Conservation (phyloP, 106 monocot species). For the Agapanthus africanus region DNA sequence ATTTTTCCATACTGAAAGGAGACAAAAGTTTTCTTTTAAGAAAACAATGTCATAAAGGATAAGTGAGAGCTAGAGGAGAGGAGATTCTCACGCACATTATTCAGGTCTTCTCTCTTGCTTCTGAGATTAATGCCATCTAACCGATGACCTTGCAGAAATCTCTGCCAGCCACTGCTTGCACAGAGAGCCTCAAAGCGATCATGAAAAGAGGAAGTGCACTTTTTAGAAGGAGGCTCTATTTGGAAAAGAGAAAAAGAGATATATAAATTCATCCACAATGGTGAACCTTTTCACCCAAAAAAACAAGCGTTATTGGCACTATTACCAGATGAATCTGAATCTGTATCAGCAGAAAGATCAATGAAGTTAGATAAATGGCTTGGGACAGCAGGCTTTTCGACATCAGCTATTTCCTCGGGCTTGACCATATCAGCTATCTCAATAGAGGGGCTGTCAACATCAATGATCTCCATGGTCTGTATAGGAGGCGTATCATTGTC, state of each 20-base stretch:
- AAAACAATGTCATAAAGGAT: no score
- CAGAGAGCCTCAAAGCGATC: conserved; percentile 24
- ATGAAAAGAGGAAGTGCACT: conserved; percentile 26
- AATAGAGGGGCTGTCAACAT: conserved; percentile 4
- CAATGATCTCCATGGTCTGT: conserved; percentile 41
- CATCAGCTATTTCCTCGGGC: conserved; percentile 37
- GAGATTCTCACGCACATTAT: no score
- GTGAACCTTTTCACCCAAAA: not conserved
- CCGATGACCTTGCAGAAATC: conserved; percentile 13
- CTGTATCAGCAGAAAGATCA: conserved; percentile 12
- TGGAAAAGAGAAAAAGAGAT: conserved; percentile 2
- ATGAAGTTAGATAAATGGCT: conserved; percentile 12
- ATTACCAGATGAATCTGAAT: not conserved
- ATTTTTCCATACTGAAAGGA: no score
- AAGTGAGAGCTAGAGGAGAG: no score
- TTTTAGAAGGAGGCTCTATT: conserved; percentile 30
- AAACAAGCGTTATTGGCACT: not conserved
- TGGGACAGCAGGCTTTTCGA: not conserved
- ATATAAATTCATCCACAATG: no score
- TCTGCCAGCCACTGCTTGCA: conserved; percentile 14
- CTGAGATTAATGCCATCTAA: no score
- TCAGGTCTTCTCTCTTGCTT: no score
- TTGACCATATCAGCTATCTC: no score
- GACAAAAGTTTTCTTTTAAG: no score
- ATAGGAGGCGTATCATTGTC: no score